phyloP scores from a whole-genome alignment of 495 filamentous ascomycete genomes.

The Xylaria bambusicola region DNA sequence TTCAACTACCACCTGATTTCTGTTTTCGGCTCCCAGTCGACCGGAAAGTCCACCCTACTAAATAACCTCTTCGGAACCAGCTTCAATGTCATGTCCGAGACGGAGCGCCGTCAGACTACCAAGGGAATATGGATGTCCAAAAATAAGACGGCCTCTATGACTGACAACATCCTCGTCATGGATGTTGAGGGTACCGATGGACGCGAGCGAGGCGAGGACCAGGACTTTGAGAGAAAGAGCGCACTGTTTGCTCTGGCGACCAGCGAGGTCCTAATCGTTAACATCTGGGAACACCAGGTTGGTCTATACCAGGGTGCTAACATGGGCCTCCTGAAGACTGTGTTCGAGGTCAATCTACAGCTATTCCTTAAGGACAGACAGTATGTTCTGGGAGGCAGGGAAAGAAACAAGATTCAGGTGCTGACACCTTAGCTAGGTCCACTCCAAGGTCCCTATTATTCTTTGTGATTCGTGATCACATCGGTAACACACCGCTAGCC shows the following conservation, averaged over 20 bases:
- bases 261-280: constrained; percentile 96
- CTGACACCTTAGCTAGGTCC: constrained; percentile 57
- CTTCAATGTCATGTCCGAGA: constrained; percentile 95
- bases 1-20: constrained; percentile 99
- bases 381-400: constrained; percentile 50
- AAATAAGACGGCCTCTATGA: constrained; percentile 81
- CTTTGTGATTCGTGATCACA: constrained; percentile 97
- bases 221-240: constrained; percentile 98
- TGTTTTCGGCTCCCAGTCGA: constrained; percentile 98
- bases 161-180: constrained; percentile 98
- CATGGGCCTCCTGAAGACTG: constrained; percentile 96
- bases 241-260: constrained; percentile 95
- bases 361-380: constrained; percentile 92
- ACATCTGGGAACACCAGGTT: constrained; percentile 99
- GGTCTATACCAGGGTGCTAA: constrained; percentile 97
- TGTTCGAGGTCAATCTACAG: constrained; percentile 97
- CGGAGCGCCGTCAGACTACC: constrained; percentile 88
- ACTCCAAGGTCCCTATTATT: constrained; percentile 91
- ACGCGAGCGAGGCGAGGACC: constrained; percentile 93
- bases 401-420: background rate
- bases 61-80: constrained; percentile 95
- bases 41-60: constrained; percentile 94
- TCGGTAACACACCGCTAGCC: constrained; percentile 83
- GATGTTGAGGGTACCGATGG: constrained; percentile 98
- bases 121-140: constrained; percentile 99